A percentile compares a stretch with the other conserved stretches of the same genome.
Evolutionary conservation across 2,329 filamentous ascomycete genomes (phyloP).

Genomic region (Verticillium dahliae): DNA sequence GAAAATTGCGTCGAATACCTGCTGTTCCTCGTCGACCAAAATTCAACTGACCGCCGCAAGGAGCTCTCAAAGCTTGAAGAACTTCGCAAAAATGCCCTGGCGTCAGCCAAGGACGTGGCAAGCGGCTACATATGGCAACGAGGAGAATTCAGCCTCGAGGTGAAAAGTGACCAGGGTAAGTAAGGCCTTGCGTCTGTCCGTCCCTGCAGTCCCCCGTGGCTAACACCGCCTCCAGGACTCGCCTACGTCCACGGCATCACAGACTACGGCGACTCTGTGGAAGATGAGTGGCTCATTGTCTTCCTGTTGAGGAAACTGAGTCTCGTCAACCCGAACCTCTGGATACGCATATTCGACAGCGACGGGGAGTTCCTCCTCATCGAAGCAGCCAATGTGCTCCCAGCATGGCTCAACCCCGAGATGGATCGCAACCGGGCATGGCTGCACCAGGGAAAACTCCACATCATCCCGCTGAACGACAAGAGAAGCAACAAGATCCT

Average conservation of each 20-base stretch:
- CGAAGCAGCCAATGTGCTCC: slow-evolving; percentile 82
- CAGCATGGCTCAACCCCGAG: slow-evolving; percentile 87
- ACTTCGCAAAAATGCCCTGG: slow-evolving; percentile 62
- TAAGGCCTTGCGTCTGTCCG: slow-evolving; percentile 21
- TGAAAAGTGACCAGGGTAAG: slow-evolving; percentile 54
- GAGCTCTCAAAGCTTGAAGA: slow-evolving; percentile 61
- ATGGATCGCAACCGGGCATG: slow-evolving; percentile 83
- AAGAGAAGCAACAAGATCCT: slow-evolving; percentile 38
- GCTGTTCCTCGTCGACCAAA: slow-evolving; percentile 60
- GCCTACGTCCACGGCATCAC: slow-evolving; percentile 69
- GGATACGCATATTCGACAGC: slow-evolving; percentile 77
- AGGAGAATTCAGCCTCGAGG: slow-evolving; percentile 67
- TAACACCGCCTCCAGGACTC: slow-evolving; percentile 28
- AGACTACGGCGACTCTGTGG: slow-evolving; percentile 88
- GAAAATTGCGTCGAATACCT: slow-evolving; percentile 86
- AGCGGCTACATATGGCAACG: slow-evolving; percentile 94
- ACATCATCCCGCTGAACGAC: slow-evolving; percentile 58
- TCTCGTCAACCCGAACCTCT: slow-evolving; percentile 63
- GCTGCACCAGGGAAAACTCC: slow-evolving; percentile 72
- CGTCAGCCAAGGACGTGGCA: slow-evolving; percentile 58
- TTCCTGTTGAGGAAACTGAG: slow-evolving; percentile 81
- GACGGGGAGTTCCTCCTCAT: slow-evolving; percentile 95
- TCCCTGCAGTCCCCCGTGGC: not conserved
- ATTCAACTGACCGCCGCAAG: slow-evolving; percentile 43
- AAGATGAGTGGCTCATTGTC: slow-evolving; percentile 96